A percentile compares a stretch with the other conserved stretches of the same genome.
phyloP scores from a whole-genome alignment of 371 early-diverging fungal species.

The Rhizopus delemar region DNA sequence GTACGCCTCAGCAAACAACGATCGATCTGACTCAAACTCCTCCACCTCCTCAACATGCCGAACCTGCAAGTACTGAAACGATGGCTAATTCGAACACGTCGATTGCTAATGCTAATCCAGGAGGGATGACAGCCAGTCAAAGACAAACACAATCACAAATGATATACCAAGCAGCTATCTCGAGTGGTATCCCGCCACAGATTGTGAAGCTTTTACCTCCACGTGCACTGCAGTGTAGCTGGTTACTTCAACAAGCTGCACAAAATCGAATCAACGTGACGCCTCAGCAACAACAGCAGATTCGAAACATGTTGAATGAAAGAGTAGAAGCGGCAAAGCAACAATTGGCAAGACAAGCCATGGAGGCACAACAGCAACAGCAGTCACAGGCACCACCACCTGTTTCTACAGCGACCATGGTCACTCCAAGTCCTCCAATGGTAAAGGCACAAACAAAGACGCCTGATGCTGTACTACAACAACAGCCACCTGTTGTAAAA shows the following conservation, averaged over 20 bases:
- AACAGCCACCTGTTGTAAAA: background rate
- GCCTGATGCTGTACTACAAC: background rate
- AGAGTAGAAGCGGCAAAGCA: conserved; percentile 30
- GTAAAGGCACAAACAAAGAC: background rate
- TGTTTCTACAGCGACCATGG: background rate
- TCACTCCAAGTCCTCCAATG: background rate
- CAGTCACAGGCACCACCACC: background rate
- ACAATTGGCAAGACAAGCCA: conserved; percentile 14
- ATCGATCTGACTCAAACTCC: conserved; percentile 5
- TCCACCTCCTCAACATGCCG: background rate
- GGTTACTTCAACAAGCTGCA: conserved; percentile 41
- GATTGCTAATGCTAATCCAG: conserved; percentile 11
- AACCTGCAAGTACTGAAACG: conserved; percentile 1
- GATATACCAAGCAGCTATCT: conserved; percentile 44
- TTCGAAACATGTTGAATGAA: conserved; percentile 34
- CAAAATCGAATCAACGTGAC: conserved; percentile 33
- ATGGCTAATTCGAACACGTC: conserved; percentile 2
- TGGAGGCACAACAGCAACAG: conserved; percentile 6
- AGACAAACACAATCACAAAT: conserved; percentile 31
- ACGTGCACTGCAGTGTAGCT: conserved; percentile 42
- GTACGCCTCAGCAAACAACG: conserved; percentile 10
- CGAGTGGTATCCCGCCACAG: conserved; percentile 37
- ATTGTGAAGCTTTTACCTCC: conserved; percentile 37
- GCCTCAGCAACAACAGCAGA: conserved; percentile 32
- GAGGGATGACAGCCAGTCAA: conserved; percentile 21